Base-by-base conservation (phyloP, 495 filamentous ascomycete species). In the Immersiella caudata region DNA sequence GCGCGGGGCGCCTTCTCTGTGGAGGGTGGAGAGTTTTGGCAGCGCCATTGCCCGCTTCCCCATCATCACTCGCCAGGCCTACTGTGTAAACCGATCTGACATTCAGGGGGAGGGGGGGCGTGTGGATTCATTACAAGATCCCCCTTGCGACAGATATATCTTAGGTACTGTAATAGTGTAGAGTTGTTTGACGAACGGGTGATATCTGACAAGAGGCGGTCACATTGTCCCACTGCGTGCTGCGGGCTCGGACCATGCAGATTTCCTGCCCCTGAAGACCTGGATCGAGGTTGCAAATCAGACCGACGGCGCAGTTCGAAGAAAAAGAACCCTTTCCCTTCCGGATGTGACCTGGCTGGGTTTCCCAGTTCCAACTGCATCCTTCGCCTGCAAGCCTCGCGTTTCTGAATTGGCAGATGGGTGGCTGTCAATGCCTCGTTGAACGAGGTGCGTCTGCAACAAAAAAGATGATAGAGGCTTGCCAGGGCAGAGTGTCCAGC, bases 321-420 rank as follows among this genome's bases (percentile, higher is more conserved):
- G 40, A 51, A 62, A 51, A 46, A 50, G 46, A 25, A 27, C 16
- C 40, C 40, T 18, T 46, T 46, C 40, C 40, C 9, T 14, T 46
- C n/a, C 60, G 60, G 21, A 62, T 62, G 60, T 46, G 21, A 50
- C 24, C 22, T 20, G 35, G 11, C 63, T 20, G 29, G 26, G 27
- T 20, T n/a, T 21, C 25, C 61, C 63, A 52, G 33, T 52, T 46
- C 63, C 63, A 29, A 65, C 52, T 52, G 54, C 63, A 25, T 21
- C 40, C 57, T 50, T 24, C 12, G 22, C 24, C 55, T 56, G 63
- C 52, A 65, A 65, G 63, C 63, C 63, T 49, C 35, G 22, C 26
- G 63, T 65, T 65, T 65, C 63, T 52, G 26, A 54, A 49, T 40
- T 55, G 26, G 49, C 61, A 54, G 36, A 54, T 64, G 61, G 50